A percentile compares a stretch with the other conserved stretches of the same genome.
phyloP scores from a whole-genome alignment of 305 asterid species.

The Fraxinus nigra region DNA sequence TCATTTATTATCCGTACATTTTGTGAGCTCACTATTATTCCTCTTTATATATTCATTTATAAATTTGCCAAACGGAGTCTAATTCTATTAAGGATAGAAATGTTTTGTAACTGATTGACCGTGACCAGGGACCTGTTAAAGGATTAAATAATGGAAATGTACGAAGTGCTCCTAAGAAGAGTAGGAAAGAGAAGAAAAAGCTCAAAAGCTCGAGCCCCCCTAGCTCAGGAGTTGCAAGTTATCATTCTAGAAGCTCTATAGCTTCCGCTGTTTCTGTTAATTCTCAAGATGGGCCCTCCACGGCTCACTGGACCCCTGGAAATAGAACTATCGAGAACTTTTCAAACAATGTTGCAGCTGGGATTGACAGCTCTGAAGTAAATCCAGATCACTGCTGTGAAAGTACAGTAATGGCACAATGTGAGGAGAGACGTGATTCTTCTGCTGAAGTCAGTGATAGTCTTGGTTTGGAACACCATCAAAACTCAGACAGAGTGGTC shows the following conservation, averaged over 20 bases:
- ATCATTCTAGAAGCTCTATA: constrained; percentile 43
- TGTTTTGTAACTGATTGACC: constrained; percentile 58
- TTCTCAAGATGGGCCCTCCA: constrained; percentile 39
- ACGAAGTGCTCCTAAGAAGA: constrained; percentile 66
- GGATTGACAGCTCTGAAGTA: constrained; percentile 35
- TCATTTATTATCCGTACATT: background rate
- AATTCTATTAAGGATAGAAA: constrained; percentile 32
- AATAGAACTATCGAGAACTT: constrained; percentile 34
- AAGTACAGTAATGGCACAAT: constrained; percentile 22
- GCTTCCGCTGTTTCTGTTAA: constrained; percentile 37
- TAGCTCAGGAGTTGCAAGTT: constrained; percentile 43
- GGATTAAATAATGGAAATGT: constrained; percentile 51
- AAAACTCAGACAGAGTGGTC: constrained; percentile 19
- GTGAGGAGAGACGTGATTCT: constrained; percentile 21
- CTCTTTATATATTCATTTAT: background rate
- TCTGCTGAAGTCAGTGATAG: constrained; percentile 34
- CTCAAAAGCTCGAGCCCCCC: constrained; percentile 48
- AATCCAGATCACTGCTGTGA: constrained; percentile 26
- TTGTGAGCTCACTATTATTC: background rate
- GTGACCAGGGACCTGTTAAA: constrained; percentile 68
- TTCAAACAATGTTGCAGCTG: constrained; percentile 32
- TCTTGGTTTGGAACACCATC: constrained; percentile 38
- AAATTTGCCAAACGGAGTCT: constrained; percentile 1
- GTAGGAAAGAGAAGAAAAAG: constrained; percentile 75
- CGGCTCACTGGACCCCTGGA: constrained; percentile 44